Base-by-base conservation (phyloP, 75 land plant species). In the Pinus taeda region DNA sequence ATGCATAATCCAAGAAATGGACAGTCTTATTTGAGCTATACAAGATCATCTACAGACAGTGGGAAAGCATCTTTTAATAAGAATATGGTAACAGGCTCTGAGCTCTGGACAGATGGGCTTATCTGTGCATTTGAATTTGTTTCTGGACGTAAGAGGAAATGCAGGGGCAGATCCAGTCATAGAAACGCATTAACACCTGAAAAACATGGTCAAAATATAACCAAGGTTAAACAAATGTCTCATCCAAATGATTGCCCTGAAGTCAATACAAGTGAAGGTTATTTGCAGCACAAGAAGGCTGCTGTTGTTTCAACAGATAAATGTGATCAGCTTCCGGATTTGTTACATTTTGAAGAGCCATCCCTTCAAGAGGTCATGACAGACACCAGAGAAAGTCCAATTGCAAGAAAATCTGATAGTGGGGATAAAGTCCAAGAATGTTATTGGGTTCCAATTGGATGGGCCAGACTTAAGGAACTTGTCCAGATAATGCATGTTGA, bases 371-470 rank as follows among this genome's bases (percentile, higher is more conserved):
- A 56, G 55, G 36, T 36, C 59, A 73, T 6, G 36, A 0, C 21
- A 29, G 45, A 49, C 55, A 53, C 30, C 6, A 73, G 59, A 49
- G 74, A 56, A 15, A 73, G 30, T 30, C 36, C 3, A 73, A 24
- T 26, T 14, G 20, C 56, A 57, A 60, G 70, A 49, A 74, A 13
- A 7, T 4, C 4, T 3, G 45, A 74, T 36, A 1, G 13, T 17
- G 21, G 18, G 24, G 77, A 64, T 42, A 59, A 60, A 57, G 4
- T 42, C 64, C 55, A 59, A 0, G 87, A 84, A 11, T 84, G 79
- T 63, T 83, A 78, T 53, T 96, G 98, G 98, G 82, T 91, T 65
- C 97, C 98, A n/a, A 93, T 96, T 69, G 98, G 98, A 20, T 96
- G 98, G 98, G 60, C 79, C 15, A 85, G 98, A 81, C 77, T 96